Conservation (phyloP, 306 rosid species). For the Rosa lucieae region DNA sequence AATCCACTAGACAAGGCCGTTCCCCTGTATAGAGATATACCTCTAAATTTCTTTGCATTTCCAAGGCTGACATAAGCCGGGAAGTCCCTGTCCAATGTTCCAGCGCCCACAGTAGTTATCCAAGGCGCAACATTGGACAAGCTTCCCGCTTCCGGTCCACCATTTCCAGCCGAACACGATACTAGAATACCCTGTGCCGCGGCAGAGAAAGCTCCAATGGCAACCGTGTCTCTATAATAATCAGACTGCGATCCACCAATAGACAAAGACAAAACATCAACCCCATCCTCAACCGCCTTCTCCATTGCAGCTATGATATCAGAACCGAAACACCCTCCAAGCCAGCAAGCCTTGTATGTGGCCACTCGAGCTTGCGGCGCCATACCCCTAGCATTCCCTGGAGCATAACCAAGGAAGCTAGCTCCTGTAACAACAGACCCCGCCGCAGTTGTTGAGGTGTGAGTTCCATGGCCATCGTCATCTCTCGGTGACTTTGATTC, state of each 20-base stretch:
- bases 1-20: slow-evolving; percentile 37
- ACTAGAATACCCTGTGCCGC: slow-evolving; percentile 62
- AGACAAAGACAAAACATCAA: slow-evolving; percentile 72
- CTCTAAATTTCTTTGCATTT: slow-evolving; percentile 54
- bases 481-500: slow-evolving; percentile 92
- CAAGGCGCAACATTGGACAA: slow-evolving; percentile 81
- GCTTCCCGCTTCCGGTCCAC: slow-evolving; percentile 51
- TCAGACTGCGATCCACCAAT: slow-evolving; percentile 56
- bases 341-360: slow-evolving; percentile 81
- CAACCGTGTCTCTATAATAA: slow-evolving; percentile 60
- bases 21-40: slow-evolving; percentile 68
- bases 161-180: slow-evolving; percentile 82
- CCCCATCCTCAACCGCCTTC: slow-evolving; percentile 79
- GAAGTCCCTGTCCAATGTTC: slow-evolving; percentile 89
- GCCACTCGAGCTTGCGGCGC: slow-evolving; percentile 80
- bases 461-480: slow-evolving; percentile 88
- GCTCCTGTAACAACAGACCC: slow-evolving; percentile 73
- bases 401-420: slow-evolving; percentile 71
- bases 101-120: slow-evolving; percentile 84
- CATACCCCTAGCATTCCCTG: slow-evolving; percentile 90
- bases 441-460: slow-evolving; percentile 84
- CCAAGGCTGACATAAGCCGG: slow-evolving; percentile 66
- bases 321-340: slow-evolving; percentile 58
- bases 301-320: slow-evolving; percentile 82
- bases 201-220: slow-evolving; percentile 77